These are phyloP conservation scores for Cyclotella kingstonii DNA, from an alignment of 108 stramenopile species.

Conservation along the genomic window DNA sequence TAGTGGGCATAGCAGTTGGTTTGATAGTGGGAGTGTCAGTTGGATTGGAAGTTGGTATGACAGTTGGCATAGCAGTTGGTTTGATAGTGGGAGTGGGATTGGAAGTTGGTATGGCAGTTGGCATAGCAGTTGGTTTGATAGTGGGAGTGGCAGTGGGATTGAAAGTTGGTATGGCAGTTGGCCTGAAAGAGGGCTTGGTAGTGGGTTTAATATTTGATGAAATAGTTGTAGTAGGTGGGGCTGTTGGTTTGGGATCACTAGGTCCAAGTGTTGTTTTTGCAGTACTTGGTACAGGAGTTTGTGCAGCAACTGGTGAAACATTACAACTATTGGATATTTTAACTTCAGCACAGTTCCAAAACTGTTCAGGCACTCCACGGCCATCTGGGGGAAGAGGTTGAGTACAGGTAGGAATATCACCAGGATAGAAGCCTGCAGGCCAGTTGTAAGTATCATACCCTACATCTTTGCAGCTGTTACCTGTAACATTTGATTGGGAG, in stretches of 20 bases:
- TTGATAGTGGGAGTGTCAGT: neutral
- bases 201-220: neutral
- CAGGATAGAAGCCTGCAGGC: conserved; percentile 16
- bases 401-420: conserved; percentile 14
- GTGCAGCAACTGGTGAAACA: neutral
- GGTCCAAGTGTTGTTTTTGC: neutral
- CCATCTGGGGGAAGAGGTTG: conserved; percentile 23
- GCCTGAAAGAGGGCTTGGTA: neutral
- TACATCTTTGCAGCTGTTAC: conserved; percentile 40
- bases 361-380: conserved; percentile 30
- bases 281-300: conserved; percentile 6
- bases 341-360: conserved; percentile 41
- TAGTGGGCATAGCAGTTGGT: neutral
- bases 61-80: conserved; percentile 2
- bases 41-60: neutral
- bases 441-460: conserved; percentile 32
- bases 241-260: neutral
- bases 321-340: conserved; percentile 13
- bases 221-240: neutral
- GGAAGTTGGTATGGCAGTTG: neutral
- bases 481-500: no score
- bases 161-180: conserved; percentile 2
- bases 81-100: neutral
- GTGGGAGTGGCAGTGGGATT: neutral
- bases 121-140: neutral